A percentile compares a stretch with the other conserved stretches of the same genome.
Evolutionary conservation across 371 early-diverging fungal genomes (phyloP).

Genomic region (Nosema granulosis): DNA sequence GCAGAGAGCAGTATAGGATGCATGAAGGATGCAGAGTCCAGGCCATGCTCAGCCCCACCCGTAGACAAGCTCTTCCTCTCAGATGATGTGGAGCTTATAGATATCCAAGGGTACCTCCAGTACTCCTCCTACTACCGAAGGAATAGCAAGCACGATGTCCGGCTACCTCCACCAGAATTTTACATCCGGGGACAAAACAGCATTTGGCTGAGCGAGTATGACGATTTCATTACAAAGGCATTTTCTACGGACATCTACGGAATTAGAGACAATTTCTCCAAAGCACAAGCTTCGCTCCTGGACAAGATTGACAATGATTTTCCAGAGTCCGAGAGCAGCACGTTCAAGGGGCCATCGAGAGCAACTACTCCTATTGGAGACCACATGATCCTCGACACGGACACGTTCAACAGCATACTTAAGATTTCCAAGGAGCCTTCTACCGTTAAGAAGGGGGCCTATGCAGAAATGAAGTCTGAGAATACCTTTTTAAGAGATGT

Average conservation of each 20-base stretch:
- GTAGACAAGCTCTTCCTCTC: constrained; percentile 55
- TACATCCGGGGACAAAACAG: constrained; percentile 43
- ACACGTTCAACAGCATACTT: constrained; percentile 27
- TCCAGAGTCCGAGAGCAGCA: constrained; percentile 48
- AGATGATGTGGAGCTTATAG: constrained; percentile 51
- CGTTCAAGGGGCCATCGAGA: constrained; percentile 46
- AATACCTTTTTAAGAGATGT: constrained; percentile 37
- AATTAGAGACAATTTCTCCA: neutral
- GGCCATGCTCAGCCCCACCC: constrained; percentile 55
- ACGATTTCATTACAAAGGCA: constrained; percentile 51
- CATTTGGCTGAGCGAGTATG: constrained; percentile 46
- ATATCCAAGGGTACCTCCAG: constrained; percentile 64
- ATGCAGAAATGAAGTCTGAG: constrained; percentile 1
- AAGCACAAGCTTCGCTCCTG: constrained; percentile 19
- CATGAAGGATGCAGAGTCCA: constrained; percentile 4
- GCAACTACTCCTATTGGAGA: constrained; percentile 57
- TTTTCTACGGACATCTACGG: constrained; percentile 55
- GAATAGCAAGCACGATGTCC: constrained; percentile 67
- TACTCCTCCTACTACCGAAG: constrained; percentile 68
- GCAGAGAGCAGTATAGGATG: neutral
- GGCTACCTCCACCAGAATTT: constrained; percentile 68
- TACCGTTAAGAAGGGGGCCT: neutral
- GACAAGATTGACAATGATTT: constrained; percentile 54
- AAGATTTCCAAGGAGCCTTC: neutral
- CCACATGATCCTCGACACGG: constrained; percentile 25